Evolutionary conservation across 371 early-diverging fungal species (phyloP).

Genomic region (Nematocida minor): DNA sequence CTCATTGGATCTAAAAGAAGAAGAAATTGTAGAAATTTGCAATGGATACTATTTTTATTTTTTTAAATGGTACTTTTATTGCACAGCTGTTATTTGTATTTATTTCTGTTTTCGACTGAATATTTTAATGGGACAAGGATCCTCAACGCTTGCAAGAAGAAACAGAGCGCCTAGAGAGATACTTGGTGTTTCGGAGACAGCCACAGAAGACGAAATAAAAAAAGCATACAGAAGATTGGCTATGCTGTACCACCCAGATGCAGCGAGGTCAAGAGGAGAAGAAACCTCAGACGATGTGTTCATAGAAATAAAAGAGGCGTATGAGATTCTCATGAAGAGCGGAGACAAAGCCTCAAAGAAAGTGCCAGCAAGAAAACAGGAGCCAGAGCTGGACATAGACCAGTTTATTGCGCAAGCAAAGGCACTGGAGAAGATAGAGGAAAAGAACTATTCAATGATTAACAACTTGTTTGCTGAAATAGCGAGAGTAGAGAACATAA

Average conservation of each 20-base stretch:
- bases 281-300: conserved; percentile 72
- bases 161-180: conserved; percentile 64
- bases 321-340: conserved; percentile 12
- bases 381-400: conserved; percentile 44
- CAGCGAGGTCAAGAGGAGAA: conserved; percentile 71
- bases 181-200: conserved; percentile 74
- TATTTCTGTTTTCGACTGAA: neutral
- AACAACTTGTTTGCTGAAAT: conserved; percentile 45
- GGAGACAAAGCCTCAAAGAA: neutral
- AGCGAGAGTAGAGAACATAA: conserved; percentile 18
- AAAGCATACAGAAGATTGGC: conserved; percentile 89
- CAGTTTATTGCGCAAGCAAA: conserved; percentile 20
- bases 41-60: too few species aligned
- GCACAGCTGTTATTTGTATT: neutral
- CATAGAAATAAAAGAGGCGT: conserved; percentile 54
- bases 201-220: conserved; percentile 78
- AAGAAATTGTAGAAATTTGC: too few species aligned
- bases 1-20: too few species aligned
- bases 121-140: conserved; percentile 48
- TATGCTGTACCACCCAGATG: conserved; percentile 83
- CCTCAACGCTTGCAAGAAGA: conserved; percentile 16
- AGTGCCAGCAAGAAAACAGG: conserved; percentile 7
- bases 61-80: neutral
- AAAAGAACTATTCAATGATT: conserved; percentile 27
- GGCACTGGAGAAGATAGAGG: conserved; percentile 17